Base-by-base conservation (phyloP, 2,329 filamentous ascomycete species). In the Nothopassalora personata region DNA sequence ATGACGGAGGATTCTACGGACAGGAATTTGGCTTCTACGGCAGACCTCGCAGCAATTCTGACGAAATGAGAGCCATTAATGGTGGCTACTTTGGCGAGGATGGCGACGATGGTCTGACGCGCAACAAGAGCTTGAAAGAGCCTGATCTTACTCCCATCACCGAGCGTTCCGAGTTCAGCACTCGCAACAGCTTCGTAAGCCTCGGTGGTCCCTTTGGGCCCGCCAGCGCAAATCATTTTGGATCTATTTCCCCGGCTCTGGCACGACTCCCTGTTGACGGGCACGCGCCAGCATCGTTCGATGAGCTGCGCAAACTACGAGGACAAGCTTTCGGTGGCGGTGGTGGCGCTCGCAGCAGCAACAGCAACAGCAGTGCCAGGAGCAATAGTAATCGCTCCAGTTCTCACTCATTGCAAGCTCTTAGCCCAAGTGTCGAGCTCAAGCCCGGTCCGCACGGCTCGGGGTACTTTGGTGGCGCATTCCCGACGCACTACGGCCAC, bases 1-100 rank as follows among this genome's bases (percentile, higher is more conserved):
- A 99, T 69, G 87, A 87, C 6, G 93, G 97, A 64, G 93, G 91
- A 0, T 95, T 94, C 78, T 99, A 99, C 70, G 94, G 94, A 0
- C 88, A 91, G 66, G 94, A 99, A 72, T 99, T 99, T 70, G 92
- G 91, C 0, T 99, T 99, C 73, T 99, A 96, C 72, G 91, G 92
- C 10, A 71, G 75, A 48, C 71, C 74, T 0, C 75, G 72, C 28
- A 67, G 70, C 50, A 80, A 79, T 31, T 66, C 69, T 19, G 49
- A 34, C 31, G 77, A 77, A 43, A 75, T 79, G 6, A 76, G 80
- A 43, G 77, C 88, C 56, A 89, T 88, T 66, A 89, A 91, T 66
- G 94, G 94, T 30, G 94, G 94, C 19, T 96, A 90, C 74, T 97
- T 97, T 70, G 91, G 90, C 1, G 85, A 89, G 0, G 85, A 87